Percentiles rank a stretch among this genome's conserved stretches.
These are phyloP conservation scores for Teratosphaeria zuluensis DNA, from an alignment of 2,329 filamentous ascomycete genomes.

Conservation along the genomic window DNA sequence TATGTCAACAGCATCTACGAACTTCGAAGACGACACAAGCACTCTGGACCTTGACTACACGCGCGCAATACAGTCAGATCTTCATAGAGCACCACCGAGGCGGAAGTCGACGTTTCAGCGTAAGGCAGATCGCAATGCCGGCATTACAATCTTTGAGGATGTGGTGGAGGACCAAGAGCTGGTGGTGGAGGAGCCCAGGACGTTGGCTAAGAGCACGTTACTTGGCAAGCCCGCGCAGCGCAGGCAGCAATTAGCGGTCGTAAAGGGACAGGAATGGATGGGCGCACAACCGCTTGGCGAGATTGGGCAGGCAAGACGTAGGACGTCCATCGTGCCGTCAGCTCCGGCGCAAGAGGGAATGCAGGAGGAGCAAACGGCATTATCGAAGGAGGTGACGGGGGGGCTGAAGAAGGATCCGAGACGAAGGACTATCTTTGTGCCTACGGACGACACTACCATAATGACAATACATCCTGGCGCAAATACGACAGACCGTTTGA, in stretches of 20 bases:
- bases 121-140: slow-evolving; percentile 9
- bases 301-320: slow-evolving; percentile 5
- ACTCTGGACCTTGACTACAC: slow-evolving; percentile 23
- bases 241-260: slow-evolving; percentile 1
- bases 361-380: neutral
- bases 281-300: slow-evolving; percentile 3
- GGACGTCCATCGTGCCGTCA: neutral
- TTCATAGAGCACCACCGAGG: slow-evolving; percentile 18
- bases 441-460: slow-evolving; percentile 42
- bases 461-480: slow-evolving; percentile 43
- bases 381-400: neutral
- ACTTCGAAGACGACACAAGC: slow-evolving; percentile 14
- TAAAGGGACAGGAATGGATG: slow-evolving; percentile 4
- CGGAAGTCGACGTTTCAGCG: slow-evolving; percentile 13
- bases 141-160: slow-evolving; percentile 25
- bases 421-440: slow-evolving; percentile 42
- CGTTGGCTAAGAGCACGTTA: slow-evolving; percentile 11
- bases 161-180: slow-evolving; percentile 19
- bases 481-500: slow-evolving; percentile 18
- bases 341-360: neutral
- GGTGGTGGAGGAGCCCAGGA: slow-evolving; percentile 4
- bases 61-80: slow-evolving; percentile 20
- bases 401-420: slow-evolving; percentile 30
- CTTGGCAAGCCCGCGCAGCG: slow-evolving; percentile 19
- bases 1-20: slow-evolving; percentile 3